Evolutionary conservation across 495 filamentous ascomycete species (phyloP).

Genomic region (Daldinia grandis): DNA sequence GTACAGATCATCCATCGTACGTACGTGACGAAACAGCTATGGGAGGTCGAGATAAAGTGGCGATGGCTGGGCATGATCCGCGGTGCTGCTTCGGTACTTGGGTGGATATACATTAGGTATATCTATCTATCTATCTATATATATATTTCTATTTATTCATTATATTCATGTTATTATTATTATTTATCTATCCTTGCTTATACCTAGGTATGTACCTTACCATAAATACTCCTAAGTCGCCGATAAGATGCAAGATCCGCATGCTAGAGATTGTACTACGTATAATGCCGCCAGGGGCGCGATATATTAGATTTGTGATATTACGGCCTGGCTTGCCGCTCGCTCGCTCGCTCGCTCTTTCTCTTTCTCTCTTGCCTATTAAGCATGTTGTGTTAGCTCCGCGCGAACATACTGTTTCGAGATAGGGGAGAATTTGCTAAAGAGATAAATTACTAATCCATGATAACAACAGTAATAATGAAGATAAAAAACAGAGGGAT

Average conservation of each 20-base stretch:
- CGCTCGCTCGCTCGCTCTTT: background rate
- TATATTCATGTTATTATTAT: background rate
- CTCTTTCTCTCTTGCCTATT: background rate
- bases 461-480: background rate
- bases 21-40: background rate
- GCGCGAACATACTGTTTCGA: constrained; percentile 1
- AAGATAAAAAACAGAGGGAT: background rate
- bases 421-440: constrained; percentile 13
- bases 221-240: constrained; percentile 16
- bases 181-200: too few relatives aligned
- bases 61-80: background rate
- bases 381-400: background rate
- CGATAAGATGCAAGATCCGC: constrained; percentile 39
- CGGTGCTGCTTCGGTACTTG: background rate
- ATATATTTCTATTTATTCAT: background rate
- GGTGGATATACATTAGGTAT: background rate
- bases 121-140: too few relatives aligned
- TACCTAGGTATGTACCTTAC: background rate
- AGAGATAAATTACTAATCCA: constrained; percentile 10
- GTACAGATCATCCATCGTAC: background rate
- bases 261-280: constrained; percentile 25
- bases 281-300: background rate
- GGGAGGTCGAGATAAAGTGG: background rate
- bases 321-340: too few relatives aligned
- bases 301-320: background rate